Conservation (phyloP, 1,284 basidiomycete species). For the Malassezia furfur region DNA sequence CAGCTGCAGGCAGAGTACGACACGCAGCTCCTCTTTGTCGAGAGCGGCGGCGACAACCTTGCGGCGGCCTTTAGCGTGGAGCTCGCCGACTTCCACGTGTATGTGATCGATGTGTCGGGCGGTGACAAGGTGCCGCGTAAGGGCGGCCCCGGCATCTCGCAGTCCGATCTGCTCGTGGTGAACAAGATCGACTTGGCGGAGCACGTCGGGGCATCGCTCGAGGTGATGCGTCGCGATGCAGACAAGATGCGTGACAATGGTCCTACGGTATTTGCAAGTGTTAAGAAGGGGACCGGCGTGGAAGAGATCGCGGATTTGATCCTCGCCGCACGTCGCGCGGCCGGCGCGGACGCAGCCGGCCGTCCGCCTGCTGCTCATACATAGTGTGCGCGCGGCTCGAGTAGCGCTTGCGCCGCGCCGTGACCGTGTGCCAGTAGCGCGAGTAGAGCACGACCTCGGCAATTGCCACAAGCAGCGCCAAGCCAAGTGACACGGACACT, state of each 20-base stretch:
- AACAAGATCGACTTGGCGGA: conserved; percentile 68
- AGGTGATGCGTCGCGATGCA: conserved; percentile 88
- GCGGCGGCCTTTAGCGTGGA: conserved; percentile 91
- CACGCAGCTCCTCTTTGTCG: conserved; percentile 63
- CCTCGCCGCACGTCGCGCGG: conserved; percentile 70
- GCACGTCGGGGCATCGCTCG: conserved; percentile 82
- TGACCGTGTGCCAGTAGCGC: conserved; percentile 11
- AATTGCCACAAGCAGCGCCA: conserved; percentile 8
- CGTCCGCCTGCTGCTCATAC: conserved; percentile 6
- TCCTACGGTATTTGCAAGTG: conserved; percentile 81
- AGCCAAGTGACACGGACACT: conserved; percentile 5
- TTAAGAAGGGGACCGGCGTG: conserved; percentile 70
- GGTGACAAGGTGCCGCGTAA: conserved; percentile 98
- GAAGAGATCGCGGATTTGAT: conserved; percentile 74
- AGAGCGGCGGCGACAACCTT: conserved; percentile 90
- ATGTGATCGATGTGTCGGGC: conserved; percentile 59
- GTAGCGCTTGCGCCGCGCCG: background rate
- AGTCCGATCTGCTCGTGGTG: conserved; percentile 85
- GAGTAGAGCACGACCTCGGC: conserved; percentile 19
- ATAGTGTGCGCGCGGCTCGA: background rate
- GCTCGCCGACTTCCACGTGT: conserved; percentile 79
- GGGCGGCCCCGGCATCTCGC: conserved; percentile 73
- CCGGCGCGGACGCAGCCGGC: conserved; percentile 48
- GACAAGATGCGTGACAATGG: conserved; percentile 86
- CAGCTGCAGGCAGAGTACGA: conserved; percentile 73